Evolutionary conservation across 176 grass and related monocot genomes (phyloP).

Genomic region (Poa pratensis): DNA sequence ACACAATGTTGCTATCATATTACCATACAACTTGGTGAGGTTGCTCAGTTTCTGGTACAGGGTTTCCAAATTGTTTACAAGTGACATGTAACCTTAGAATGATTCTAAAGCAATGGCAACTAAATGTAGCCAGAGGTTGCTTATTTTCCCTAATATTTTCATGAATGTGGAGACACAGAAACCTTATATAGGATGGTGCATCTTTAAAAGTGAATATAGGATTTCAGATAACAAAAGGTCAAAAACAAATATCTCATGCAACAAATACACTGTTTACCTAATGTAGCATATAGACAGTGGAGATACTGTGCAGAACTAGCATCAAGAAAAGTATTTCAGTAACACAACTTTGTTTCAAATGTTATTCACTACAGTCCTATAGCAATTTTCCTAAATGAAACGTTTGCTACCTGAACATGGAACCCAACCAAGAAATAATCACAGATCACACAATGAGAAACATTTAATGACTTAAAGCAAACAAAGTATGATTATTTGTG

Average conservation of each 20-base stretch:
- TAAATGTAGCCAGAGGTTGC: neutral
- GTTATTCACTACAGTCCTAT: neutral
- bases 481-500: neutral
- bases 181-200: neutral
- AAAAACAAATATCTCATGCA: neutral
- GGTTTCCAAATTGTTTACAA: neutral
- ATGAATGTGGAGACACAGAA: neutral
- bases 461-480: neutral
- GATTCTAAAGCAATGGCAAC: neutral
- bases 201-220: conserved; percentile 1
- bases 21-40: neutral
- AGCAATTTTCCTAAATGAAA: neutral
- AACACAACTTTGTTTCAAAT: conserved; percentile 3
- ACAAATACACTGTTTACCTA: neutral
- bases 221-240: neutral
- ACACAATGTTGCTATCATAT: neutral
- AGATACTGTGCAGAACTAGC: neutral
- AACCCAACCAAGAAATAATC: neutral
- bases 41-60: neutral
- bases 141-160: neutral
- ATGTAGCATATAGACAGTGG: neutral
- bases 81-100: neutral
- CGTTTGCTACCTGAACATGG: neutral
- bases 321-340: neutral
- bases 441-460: neutral